These are phyloP conservation scores for Citrus glauca DNA, from an alignment of 345 rosid genomes.

Conservation along the genomic window DNA sequence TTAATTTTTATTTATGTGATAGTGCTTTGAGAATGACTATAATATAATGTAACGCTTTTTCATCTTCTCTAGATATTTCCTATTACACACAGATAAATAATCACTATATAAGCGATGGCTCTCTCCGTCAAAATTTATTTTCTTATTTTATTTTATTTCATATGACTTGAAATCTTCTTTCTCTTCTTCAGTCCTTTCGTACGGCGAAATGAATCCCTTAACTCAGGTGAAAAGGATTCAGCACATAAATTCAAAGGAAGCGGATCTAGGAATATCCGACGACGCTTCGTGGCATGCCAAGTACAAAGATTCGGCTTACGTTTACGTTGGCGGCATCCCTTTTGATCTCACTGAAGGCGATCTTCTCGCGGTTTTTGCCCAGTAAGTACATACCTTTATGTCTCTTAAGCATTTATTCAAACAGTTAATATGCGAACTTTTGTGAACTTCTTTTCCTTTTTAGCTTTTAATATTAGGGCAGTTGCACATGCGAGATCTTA, in stretches of 20 bases:
- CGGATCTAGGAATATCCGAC: conserved; percentile 75
- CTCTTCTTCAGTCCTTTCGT: too few species aligned
- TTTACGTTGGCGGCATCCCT: conserved; percentile 80
- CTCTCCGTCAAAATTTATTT: too few species aligned
- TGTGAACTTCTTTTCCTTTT: neutral
- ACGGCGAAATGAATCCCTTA: conserved; percentile 38
- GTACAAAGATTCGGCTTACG: conserved; percentile 82
- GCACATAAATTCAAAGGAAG: conserved; percentile 68
- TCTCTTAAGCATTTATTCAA: neutral
- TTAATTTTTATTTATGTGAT: too few species aligned
- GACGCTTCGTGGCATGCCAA: conserved; percentile 95
- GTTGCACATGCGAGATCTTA: neutral
- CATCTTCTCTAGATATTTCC: too few species aligned
- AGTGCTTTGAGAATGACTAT: too few species aligned
- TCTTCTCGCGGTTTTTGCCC: conserved; percentile 89
- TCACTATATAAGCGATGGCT: too few species aligned
- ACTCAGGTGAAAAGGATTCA: conserved; percentile 26
- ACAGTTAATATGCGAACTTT: neutral
- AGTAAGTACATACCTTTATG: conserved; percentile 38
- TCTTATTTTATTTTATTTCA: too few species aligned
- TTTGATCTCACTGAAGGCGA: conserved; percentile 96
- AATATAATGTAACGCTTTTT: too few species aligned
- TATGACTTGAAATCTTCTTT: too few species aligned
- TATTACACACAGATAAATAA: too few species aligned
- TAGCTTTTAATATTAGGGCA: neutral